Conservation (phyloP, 306 rosid genomes). For the Fragaria iinumae region DNA sequence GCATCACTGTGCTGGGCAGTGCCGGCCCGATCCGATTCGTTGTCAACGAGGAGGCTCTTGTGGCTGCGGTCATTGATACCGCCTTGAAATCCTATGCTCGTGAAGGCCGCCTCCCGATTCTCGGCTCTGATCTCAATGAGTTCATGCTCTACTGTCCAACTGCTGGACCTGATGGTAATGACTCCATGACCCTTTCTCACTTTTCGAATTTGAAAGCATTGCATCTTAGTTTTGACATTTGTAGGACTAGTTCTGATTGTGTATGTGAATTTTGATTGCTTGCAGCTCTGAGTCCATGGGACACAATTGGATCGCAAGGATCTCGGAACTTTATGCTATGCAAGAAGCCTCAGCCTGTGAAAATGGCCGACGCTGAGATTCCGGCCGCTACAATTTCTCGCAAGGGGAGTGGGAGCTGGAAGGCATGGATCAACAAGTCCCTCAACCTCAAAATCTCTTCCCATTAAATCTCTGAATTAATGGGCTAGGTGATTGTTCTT, state of each 20-base stretch:
- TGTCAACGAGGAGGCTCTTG: constrained; percentile 63
- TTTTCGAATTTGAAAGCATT: background rate
- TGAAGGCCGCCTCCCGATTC: constrained; percentile 86
- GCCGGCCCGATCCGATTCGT: constrained; percentile 96
- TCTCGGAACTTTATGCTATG: constrained; percentile 80
- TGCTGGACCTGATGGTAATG: constrained; percentile 68
- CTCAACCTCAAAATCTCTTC: constrained; percentile 62
- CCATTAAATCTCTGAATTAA: constrained; percentile 33
- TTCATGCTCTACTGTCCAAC: constrained; percentile 73
- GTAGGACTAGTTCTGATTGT: too few species aligned
- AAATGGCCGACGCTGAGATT: constrained; percentile 20
- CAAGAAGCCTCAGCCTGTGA: constrained; percentile 64
- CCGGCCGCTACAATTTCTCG: constrained; percentile 23
- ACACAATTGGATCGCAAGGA: constrained; percentile 74
- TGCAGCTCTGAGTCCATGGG: constrained; percentile 83
- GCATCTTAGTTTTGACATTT: too few species aligned
- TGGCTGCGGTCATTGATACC: constrained; percentile 72
- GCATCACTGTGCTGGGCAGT: constrained; percentile 81
- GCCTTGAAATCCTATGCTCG: constrained; percentile 88
- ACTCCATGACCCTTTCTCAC: background rate
- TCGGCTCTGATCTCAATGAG: constrained; percentile 48
- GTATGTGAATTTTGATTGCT: constrained; percentile 1
- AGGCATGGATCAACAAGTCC: constrained; percentile 85
- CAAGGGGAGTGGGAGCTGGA: constrained; percentile 71
- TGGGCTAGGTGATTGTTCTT: background rate